Evolutionary conservation across 345 rosid species (phyloP).

Genomic region (Boechera divaricarpa): DNA sequence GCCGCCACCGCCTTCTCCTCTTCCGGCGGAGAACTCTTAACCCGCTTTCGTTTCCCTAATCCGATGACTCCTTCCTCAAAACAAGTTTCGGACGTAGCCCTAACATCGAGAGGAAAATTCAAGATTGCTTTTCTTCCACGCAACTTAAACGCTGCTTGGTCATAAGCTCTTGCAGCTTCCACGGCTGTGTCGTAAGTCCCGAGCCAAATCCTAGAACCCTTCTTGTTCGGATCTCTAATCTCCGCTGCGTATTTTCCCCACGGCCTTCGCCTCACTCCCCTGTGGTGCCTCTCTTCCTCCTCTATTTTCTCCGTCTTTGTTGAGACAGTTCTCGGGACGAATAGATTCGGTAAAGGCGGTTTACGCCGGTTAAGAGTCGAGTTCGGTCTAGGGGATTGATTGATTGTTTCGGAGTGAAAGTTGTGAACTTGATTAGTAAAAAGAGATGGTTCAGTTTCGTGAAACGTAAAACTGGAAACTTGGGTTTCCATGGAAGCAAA

Average conservation of each 20-base stretch:
- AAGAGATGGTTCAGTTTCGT: slow-evolving; percentile 18
- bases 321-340: slow-evolving; percentile 21
- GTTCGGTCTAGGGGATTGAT: slow-evolving; percentile 41
- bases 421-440: slow-evolving; percentile 15
- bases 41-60: slow-evolving; percentile 42
- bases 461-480: slow-evolving; percentile 34
- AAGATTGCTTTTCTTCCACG: slow-evolving; percentile 91
- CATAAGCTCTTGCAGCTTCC: slow-evolving; percentile 93
- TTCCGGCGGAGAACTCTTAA: slow-evolving; percentile 15
- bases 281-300: slow-evolving; percentile 61
- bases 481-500: slow-evolving; percentile 49
- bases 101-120: slow-evolving; percentile 86
- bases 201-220: slow-evolving; percentile 88
- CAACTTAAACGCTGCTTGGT: slow-evolving; percentile 76
- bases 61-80: slow-evolving; percentile 16
- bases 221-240: slow-evolving; percentile 85
- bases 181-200: slow-evolving; percentile 86
- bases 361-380: slow-evolving; percentile 67
- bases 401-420: slow-evolving; percentile 8
- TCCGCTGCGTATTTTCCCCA: slow-evolving; percentile 96
- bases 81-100: slow-evolving; percentile 36
- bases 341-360: slow-evolving; percentile 53
- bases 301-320: slow-evolving; percentile 17
- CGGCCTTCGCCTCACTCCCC: slow-evolving; percentile 86
- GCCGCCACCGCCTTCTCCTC: slow-evolving; percentile 4